Evolutionary conservation across 2,329 filamentous ascomycete genomes (phyloP).

Genomic region (Pseudopyrenochaeta lycopersici): DNA sequence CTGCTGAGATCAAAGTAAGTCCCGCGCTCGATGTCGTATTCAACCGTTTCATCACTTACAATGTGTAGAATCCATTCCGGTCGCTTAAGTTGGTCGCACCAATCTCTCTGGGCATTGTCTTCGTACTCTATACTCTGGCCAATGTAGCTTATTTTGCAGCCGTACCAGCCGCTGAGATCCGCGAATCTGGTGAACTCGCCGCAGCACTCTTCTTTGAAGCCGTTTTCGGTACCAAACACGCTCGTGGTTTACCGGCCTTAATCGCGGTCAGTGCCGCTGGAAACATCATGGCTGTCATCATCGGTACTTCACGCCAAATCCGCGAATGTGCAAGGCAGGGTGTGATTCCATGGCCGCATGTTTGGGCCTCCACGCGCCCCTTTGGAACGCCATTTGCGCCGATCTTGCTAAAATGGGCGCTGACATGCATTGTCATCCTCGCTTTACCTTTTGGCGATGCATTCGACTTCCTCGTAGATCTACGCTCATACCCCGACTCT

Average conservation of each 20-base stretch:
- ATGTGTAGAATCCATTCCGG: constrained; percentile 62
- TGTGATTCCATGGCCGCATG: constrained; percentile 45
- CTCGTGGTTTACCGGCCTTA: constrained; percentile 62
- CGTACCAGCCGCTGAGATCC: constrained; percentile 58
- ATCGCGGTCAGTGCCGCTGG: constrained; percentile 38
- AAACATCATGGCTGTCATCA: constrained; percentile 41
- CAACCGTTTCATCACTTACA: not conserved
- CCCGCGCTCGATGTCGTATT: not conserved
- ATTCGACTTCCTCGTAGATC: constrained; percentile 67
- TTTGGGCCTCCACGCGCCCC: constrained; percentile 70
- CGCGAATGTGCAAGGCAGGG: constrained; percentile 42
- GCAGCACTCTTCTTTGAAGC: constrained; percentile 68
- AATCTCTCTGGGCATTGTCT: constrained; percentile 61
- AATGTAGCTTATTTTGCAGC: constrained; percentile 40
- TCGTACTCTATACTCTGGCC: constrained; percentile 43
- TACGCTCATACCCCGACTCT: constrained; percentile 36
- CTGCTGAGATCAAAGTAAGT: constrained; percentile 41
- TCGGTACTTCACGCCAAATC: constrained; percentile 38
- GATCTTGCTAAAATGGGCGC: constrained; percentile 52
- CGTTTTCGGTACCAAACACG: constrained; percentile 65
- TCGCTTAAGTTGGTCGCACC: constrained; percentile 61
- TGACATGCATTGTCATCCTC: constrained; percentile 40
- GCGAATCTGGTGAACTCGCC: constrained; percentile 62
- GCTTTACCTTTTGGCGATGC: constrained; percentile 69
- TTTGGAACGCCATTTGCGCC: constrained; percentile 71